Percentiles rank a stretch among this genome's conserved stretches.
Evolutionary conservation across 1,284 basidiomycete genomes (phyloP).

Genomic region (Sphagnurus paluster): DNA sequence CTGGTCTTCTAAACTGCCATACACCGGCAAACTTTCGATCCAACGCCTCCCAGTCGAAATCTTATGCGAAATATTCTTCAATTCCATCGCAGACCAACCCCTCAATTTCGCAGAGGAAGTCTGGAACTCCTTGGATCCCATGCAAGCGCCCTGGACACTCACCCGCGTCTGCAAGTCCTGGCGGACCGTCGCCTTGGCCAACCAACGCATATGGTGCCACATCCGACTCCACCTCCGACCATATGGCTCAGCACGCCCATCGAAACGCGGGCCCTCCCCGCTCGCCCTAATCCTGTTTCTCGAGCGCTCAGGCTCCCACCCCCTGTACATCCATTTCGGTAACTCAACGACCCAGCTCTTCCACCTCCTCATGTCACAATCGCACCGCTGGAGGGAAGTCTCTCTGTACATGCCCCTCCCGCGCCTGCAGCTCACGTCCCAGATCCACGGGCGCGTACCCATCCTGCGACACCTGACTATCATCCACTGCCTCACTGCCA

Average conservation of each 20-base stretch:
- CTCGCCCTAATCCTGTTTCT: neutral
- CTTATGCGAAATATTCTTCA: too few species aligned
- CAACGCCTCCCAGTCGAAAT: too few species aligned
- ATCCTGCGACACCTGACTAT: neutral
- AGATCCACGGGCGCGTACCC: neutral
- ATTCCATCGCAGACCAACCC: too few species aligned
- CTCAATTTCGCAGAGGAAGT: neutral
- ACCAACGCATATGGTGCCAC: neutral
- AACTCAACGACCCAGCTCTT: neutral
- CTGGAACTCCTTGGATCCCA: neutral
- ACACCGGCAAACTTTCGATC: too few species aligned
- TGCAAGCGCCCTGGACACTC: neutral
- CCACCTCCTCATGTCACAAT: neutral
- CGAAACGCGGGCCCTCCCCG: neutral
- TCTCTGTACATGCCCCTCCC: neutral
- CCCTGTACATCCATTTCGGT: neutral
- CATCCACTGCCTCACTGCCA: too few species aligned
- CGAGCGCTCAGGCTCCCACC: constrained; percentile 1
- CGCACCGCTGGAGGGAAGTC: constrained; percentile 1
- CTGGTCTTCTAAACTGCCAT: too few species aligned
- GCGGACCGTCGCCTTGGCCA: neutral
- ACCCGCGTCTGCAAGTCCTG: constrained; percentile 2
- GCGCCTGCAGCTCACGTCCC: neutral
- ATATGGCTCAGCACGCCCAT: neutral
- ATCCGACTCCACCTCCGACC: neutral